Base-by-base conservation (phyloP, 2,329 filamentous ascomycete species). In the Mycosphaerelloides madeirae region DNA sequence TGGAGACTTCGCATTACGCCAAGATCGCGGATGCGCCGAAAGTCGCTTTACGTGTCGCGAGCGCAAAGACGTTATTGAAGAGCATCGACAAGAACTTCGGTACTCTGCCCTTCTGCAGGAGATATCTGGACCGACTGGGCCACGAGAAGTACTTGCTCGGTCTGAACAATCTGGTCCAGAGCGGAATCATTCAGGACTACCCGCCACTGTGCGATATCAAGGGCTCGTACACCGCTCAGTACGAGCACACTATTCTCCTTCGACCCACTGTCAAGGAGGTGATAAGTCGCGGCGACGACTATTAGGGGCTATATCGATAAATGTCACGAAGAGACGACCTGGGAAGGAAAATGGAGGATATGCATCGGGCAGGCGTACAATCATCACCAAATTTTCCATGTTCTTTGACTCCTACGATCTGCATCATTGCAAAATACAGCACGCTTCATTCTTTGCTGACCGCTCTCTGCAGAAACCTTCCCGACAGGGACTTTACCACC, bases 81-180 rank as follows among this genome's bases (percentile, higher is more conserved):
- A 76, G 69, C 0, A 82, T 84, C 55, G 71, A 76, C 38, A 74
- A 79, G 53, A 80, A 82, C 47, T 84, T 84, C 46, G 77, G 79
- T 15, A 79, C 75, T 1, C 55, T 84, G 20, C 76, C 79, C 1
- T 83, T 83, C 57, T 80, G 71, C 44, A 71, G 79, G 15, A 75
- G 80, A 6, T 82, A 83, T 50, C 70, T 84, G 20, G 79, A 83
- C 33, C 73, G 78, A n/a, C 65, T 83, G n/a, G 80, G 80, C 0
- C 60, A 76, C 14, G 71, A 81, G 34, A 71, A 73, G 25, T 84
- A 84, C 52, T 61, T 80, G 38, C 71, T 77, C 1, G 80, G 78
- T 1, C 68, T 83, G 63, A 80, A 80, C 44, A 73, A 69, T 29
- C 68, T 83, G 18, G 70, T 81, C 1, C 69, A 73, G 6, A 69